phyloP scores from a whole-genome alignment of 2,329 filamentous ascomycete genomes.

The Aspergillus jensenii region DNA sequence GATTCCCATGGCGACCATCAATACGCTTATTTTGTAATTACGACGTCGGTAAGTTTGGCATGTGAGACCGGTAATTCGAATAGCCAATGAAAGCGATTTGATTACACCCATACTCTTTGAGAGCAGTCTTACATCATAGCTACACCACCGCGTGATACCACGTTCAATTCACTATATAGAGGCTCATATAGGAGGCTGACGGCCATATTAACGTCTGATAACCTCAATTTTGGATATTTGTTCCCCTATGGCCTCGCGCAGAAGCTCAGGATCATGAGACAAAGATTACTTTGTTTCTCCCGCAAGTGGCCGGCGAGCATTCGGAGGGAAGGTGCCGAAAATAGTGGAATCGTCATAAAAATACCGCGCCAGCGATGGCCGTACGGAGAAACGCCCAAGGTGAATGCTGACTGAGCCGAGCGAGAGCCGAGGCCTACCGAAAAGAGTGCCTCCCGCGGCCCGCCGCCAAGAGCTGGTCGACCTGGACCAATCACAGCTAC shows the following conservation, averaged over 20 bases:
- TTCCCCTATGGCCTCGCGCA: neutral
- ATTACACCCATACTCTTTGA: conserved; percentile 19
- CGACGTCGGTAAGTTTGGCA: conserved; percentile 12
- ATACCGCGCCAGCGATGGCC: conserved; percentile 17
- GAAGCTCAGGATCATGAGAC: neutral
- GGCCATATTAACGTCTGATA: neutral
- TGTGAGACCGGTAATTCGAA: conserved; percentile 19
- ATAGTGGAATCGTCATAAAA: conserved; percentile 32
- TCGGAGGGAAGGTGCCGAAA: conserved; percentile 27
- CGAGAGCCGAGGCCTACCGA: conserved; percentile 38
- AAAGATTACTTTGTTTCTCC: conserved; percentile 21
- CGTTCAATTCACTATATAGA: neutral
- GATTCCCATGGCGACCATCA: conserved; percentile 3
- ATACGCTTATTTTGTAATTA: conserved; percentile 1
- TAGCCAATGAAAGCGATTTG: conserved; percentile 20
- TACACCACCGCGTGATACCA: neutral
- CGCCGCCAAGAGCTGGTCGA: conserved; percentile 19
- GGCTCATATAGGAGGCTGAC: neutral
- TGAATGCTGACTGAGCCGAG: conserved; percentile 28
- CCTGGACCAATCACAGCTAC: conserved; percentile 28
- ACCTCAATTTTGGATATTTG: neutral
- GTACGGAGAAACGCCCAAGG: conserved; percentile 14
- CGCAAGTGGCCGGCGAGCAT: conserved; percentile 19
- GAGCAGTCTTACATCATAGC: conserved; percentile 16
- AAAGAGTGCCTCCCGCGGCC: conserved; percentile 27